Evolutionary conservation across 306 rosid species (phyloP).

Genomic region (Castanea mollissima): DNA sequence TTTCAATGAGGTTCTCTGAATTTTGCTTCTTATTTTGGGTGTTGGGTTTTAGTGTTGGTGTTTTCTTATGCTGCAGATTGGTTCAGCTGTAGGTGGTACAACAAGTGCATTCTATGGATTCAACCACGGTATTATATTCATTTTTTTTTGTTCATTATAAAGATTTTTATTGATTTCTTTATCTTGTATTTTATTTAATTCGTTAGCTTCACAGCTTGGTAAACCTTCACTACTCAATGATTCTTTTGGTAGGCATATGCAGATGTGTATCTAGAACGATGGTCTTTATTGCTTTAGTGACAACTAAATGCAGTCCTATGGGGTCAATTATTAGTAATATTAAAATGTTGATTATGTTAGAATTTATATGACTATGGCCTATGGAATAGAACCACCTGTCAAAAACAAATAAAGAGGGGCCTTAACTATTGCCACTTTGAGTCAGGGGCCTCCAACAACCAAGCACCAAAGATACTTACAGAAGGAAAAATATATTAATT

Average conservation of each 20-base stretch:
- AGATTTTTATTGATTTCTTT: neutral
- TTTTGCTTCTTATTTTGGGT: neutral
- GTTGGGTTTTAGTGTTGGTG: neutral
- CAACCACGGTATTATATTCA: constrained; percentile 57
- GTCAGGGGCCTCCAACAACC: neutral
- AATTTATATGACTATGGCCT: neutral
- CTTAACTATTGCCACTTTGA: neutral
- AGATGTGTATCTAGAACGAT: neutral
- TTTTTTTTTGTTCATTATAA: neutral
- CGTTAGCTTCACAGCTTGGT: neutral
- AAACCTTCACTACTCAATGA: neutral
- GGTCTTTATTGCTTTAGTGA: no score
- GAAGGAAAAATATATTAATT: no score
- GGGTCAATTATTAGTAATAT: neutral
- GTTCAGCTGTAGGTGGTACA: constrained; percentile 93
- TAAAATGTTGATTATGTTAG: neutral
- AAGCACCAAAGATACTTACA: neutral
- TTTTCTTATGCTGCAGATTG: constrained; percentile 51
- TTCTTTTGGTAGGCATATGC: neutral
- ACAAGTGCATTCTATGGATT: constrained; percentile 94
- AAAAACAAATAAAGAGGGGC: neutral
- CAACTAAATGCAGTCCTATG: neutral
- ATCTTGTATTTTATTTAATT: neutral
- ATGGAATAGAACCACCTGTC: neutral
- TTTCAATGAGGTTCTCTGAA: neutral